These are phyloP conservation scores for Chytriomyces sp. DNA, from an alignment of 192 early-diverging fungal genomes.

Conservation along the genomic window DNA sequence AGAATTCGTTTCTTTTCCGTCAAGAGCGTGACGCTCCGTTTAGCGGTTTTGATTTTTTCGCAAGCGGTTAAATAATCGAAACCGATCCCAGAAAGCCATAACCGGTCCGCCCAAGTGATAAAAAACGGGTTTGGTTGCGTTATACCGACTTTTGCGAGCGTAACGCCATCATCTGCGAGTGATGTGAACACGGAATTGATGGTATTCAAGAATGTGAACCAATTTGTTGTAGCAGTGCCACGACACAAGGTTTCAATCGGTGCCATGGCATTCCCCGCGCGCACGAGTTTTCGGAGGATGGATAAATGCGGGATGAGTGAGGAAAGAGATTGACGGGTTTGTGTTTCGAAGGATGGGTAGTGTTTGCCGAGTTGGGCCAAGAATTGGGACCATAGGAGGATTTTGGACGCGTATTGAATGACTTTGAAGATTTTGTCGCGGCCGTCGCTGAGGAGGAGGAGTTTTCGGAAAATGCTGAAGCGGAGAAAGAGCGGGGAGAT, in stretches of 20 bases:
- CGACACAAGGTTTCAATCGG: slow-evolving; percentile 62
- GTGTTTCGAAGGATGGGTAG: neutral
- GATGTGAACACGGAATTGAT: slow-evolving; percentile 3
- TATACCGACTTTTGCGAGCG: slow-evolving; percentile 13
- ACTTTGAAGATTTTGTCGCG: slow-evolving; percentile 83
- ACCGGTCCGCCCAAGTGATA: slow-evolving; percentile 26
- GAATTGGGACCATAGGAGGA: slow-evolving; percentile 62
- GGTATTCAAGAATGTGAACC: slow-evolving; percentile 21
- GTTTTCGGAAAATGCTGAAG: slow-evolving; percentile 58
- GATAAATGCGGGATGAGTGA: slow-evolving; percentile 73
- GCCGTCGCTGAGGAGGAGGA: slow-evolving; percentile 76
- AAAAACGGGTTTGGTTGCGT: neutral
- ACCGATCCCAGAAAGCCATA: slow-evolving; percentile 33
- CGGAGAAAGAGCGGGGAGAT: slow-evolving; percentile 18
- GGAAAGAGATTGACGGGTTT: neutral
- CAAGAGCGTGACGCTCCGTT: neutral
- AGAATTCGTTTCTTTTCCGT: slow-evolving; percentile 14
- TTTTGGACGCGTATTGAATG: slow-evolving; percentile 76
- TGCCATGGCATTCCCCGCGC: slow-evolving; percentile 71
- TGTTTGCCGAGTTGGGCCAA: neutral
- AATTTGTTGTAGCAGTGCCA: neutral
- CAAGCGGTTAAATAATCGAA: slow-evolving; percentile 13
- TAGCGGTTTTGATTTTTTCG: neutral
- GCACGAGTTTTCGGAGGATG: slow-evolving; percentile 73
- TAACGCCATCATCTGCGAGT: slow-evolving; percentile 18